Base-by-base conservation (phyloP, 176 grass and related monocot species). In the Themeda triandra region DNA sequence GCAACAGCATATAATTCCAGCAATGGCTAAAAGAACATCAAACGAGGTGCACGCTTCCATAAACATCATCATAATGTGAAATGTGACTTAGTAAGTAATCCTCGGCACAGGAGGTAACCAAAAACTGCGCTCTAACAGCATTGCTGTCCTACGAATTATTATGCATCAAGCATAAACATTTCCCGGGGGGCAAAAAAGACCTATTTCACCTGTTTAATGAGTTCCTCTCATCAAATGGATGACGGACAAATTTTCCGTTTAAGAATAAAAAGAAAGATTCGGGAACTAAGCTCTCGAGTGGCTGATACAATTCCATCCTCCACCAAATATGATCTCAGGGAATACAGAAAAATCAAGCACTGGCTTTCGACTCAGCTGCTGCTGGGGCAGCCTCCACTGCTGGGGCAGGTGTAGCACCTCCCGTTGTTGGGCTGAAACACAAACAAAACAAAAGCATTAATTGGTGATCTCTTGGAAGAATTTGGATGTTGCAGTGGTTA, bases 371-470 rank as follows among this genome's bases (percentile, higher is more conserved):
- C 42, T 78, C 80, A 44, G 35, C 41, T 8, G 63, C 29, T 15
- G 71, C 86, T 58, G 90, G 81, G 31, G 86, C 72, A 33, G 94
- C 40, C 71, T 79, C 88, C 9, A 63, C 29, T 15, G 71, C 86
- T 58, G 90, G 81, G 31, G 86, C 72, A 33, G 94, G 94, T 46
- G 91, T 63, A 18, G 89, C 92, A 84, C 96, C 93, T 70, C 96
- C 96, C 4, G 91, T 99, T 10, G 96, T 99, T 78, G 96, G 96
- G 66, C 96, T 99, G 87, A 12, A 53, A 85, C 62, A 54, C 24
- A 12, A 58, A 29, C 64, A 18, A 76, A 88, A 79, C 17, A n/a
- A 40, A 39, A 54, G 53, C 66, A 60, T 80, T 48, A 88, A 62
- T 54, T 23, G 32, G 56, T 58, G 36, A 80, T 84, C 24, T 6